These are phyloP conservation scores for Thoreauomyces humboldtii DNA, from an alignment of 192 early-diverging fungal species.

Conservation along the genomic window DNA sequence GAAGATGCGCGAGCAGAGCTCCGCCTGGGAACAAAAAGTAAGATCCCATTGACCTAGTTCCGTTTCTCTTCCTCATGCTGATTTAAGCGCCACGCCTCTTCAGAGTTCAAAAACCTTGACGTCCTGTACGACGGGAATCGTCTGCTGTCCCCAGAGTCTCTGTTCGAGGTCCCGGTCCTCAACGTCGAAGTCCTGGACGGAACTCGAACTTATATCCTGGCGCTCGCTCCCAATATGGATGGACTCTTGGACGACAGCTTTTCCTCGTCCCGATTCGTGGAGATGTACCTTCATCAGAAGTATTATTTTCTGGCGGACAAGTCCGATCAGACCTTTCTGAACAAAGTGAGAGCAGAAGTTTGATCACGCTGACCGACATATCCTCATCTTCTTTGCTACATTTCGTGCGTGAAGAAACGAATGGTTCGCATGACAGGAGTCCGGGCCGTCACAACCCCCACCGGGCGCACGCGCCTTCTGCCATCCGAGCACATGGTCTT, in stretches of 20 bases:
- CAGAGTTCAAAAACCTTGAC: conserved; percentile 9
- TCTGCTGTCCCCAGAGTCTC: background rate
- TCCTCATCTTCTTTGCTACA: background rate
- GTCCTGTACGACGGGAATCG: conserved; percentile 3
- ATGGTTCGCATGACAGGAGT: conserved; percentile 15
- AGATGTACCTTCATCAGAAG: conserved; percentile 28
- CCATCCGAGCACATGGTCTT: conserved; percentile 21
- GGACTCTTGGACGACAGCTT: background rate
- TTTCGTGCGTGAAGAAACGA: no score
- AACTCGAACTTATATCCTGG: conserved; percentile 14
- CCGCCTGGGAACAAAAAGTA: background rate
- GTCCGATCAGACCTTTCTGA: background rate
- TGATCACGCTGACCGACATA: background rate
- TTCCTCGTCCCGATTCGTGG: background rate
- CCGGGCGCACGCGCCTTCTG: background rate
- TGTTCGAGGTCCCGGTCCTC: conserved; percentile 4
- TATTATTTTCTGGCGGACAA: conserved; percentile 7
- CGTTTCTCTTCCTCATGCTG: no score
- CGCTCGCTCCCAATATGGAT: background rate
- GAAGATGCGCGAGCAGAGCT: background rate
- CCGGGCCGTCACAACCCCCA: conserved; percentile 14
- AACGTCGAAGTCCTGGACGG: conserved; percentile 1
- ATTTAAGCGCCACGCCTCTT: no score
- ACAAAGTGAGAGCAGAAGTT: background rate
- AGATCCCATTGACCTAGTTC: no score